Base-by-base conservation (phyloP, 768 basidiomycete species). In the Lactarius psammicola region DNA sequence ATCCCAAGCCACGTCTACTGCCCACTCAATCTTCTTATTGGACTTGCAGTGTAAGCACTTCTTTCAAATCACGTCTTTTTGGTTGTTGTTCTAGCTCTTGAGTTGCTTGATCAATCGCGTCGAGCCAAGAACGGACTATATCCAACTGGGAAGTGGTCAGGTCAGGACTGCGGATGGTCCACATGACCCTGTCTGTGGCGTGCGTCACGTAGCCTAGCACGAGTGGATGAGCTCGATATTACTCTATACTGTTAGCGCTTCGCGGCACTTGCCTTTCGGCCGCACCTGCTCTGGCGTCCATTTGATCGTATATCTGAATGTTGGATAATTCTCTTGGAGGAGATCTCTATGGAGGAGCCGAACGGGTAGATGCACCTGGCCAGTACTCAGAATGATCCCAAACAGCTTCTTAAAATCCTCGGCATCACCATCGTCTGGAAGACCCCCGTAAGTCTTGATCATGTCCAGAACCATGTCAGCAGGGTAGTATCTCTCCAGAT, bases 361-460 rank as follows among this genome's bases (percentile, higher is more conserved):
- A 44, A 85, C 81, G 0, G 89, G 89, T 1, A 91, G 73, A 72
- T 92, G 80, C 6, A 92, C 89, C 72, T 89, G 87, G 18, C 80
- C 84, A 38, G 80, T 80, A 67, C 84, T 82, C 69, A 86, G 69
- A 36, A 90, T 83, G 31, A 85, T 80, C 1, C 89, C 90, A 72
- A 84, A 85, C 51, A 82, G 65, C 68, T 74, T 78, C 64, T 73
- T 70, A 20, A 79, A 74, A 61, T 84, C 85, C 49, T 84, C 80
- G 4, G 69, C 72, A 2, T 71, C 75, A 3, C 84, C 80, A 31
- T 76, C 74, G 0, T 79, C 75, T 0, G 80, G 75, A 3, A 86
- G 71, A 23, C 67, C 72, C 38, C 72, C 70, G 71, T 86, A 87
- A 56, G 76, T 74, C 31, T 74, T 69, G 34, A 87, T 70, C 54